Conservation (phyloP, 2,329 filamentous ascomycete species). For the Tetracladium maxilliforme region DNA sequence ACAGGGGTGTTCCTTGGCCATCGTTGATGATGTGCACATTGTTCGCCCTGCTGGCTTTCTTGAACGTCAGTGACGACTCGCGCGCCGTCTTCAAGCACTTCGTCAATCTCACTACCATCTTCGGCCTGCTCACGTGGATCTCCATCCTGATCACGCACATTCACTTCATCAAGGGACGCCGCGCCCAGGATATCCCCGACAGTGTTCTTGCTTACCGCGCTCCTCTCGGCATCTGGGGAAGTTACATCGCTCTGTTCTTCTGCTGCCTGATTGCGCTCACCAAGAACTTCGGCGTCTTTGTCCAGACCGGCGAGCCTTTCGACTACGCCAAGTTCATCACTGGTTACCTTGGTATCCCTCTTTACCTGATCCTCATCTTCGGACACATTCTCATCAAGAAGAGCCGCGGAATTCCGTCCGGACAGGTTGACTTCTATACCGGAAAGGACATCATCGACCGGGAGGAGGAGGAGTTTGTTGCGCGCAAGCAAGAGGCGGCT, state of each 20-base stretch:
- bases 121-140: conserved; percentile 45
- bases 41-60: conserved; percentile 52
- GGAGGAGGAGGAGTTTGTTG: conserved; percentile 31
- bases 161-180: conserved; percentile 46
- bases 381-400: conserved; percentile 33
- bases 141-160: conserved; percentile 48
- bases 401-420: conserved; percentile 26
- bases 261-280: conserved; percentile 63
- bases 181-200: conserved; percentile 42
- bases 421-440: conserved; percentile 36
- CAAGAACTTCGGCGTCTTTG: conserved; percentile 70
- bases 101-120: conserved; percentile 52
- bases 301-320: conserved; percentile 36
- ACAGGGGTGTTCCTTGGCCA: conserved; percentile 45
- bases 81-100: conserved; percentile 60
- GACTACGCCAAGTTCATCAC: conserved; percentile 52
- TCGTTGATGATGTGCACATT: conserved; percentile 31
- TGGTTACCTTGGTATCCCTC: conserved; percentile 45
- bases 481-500: too few relatives aligned
- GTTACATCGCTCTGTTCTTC: conserved; percentile 51
- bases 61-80: conserved; percentile 49
- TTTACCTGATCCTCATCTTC: conserved; percentile 43
- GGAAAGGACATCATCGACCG: conserved; percentile 44
- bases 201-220: conserved; percentile 46
- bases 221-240: conserved; percentile 58